Base-by-base conservation (phyloP, 768 basidiomycete species). In the Tephrocybe rancida region DNA sequence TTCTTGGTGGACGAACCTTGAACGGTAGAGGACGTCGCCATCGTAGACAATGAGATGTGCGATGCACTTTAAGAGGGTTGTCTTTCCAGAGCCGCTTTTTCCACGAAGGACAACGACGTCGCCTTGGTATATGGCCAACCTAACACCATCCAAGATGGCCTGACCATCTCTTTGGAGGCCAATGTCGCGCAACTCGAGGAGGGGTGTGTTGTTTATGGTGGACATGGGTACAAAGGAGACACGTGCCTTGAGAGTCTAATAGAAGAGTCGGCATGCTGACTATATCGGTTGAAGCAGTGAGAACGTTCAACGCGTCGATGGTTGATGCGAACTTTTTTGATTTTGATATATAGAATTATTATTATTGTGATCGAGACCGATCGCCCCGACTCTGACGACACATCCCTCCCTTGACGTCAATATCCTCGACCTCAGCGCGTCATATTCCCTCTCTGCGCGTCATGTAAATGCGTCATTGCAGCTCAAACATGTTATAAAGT, bases 61-160 rank as follows among this genome's bases (percentile, higher is more conserved):
- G 21, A 95, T 76, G 62, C 90, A 93, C 68, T 94, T 95, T 41
- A 95, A 68, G 47, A 96, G 70, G 0, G 92, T 93, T 1, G 86
- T 85, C 66, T 88, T 89, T 46, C 92, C 94, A 18, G 81, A 81
- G 8, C 94, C 94, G 56, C 87, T 89, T 61, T 81, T 83, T 9
- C 92, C 94, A 54, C 84, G 86, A n/a, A 95, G 62, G 14, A 92
- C 75, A 35, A 94, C 56, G 26, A 95, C 76, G 60, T 95, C 92
- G 8, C 89, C 87, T 66, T 86, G 80, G 44, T 86, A 73, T 25
- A 95, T 74, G 5, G 70, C 65, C 41, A 95, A 80, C 54, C 73
- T 79, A 14, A 91, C 72, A 50, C 82, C 72, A n/a, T 78, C 70
- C 63, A 92, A 87, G 51, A 90, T 73, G 1, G 70, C 65, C 38